Evolutionary conservation across 2,329 filamentous ascomycete genomes (phyloP).

Genomic region (Westerdykella aurantiaca): DNA sequence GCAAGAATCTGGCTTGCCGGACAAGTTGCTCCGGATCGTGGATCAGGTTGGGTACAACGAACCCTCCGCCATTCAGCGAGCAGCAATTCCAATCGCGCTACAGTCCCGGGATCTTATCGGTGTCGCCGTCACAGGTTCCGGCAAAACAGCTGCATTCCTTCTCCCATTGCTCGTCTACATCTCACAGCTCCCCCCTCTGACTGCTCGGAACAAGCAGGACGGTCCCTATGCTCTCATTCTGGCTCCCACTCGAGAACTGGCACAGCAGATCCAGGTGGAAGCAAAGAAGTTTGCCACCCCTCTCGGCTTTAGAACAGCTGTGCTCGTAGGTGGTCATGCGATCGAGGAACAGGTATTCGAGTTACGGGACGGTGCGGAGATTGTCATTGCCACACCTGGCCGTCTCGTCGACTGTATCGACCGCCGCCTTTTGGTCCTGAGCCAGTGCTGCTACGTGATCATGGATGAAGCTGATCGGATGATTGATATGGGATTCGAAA

Average conservation of each 20-base stretch:
- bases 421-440: slow-evolving; percentile 79
- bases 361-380: slow-evolving; percentile 87
- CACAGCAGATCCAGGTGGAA: slow-evolving; percentile 94
- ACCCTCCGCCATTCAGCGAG: slow-evolving; percentile 85
- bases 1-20: slow-evolving; percentile 76
- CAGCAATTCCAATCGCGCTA: slow-evolving; percentile 89
- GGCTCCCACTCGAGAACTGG: slow-evolving; percentile 92
- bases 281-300: slow-evolving; percentile 87
- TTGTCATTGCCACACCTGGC: slow-evolving; percentile 96
- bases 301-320: slow-evolving; percentile 89
- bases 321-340: slow-evolving; percentile 94
- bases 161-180: slow-evolving; percentile 93
- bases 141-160: slow-evolving; percentile 94
- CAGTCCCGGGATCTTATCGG: slow-evolving; percentile 94
- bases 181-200: slow-evolving; percentile 76
- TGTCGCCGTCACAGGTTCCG: slow-evolving; percentile 95
- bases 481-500: slow-evolving; percentile 98
- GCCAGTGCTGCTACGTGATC: slow-evolving; percentile 97
- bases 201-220: slow-evolving; percentile 83
- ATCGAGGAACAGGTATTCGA: slow-evolving; percentile 91
- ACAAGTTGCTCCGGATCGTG: slow-evolving; percentile 72
- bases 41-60: slow-evolving; percentile 83
- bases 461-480: slow-evolving; percentile 99
- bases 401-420: slow-evolving; percentile 97
- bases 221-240: slow-evolving; percentile 96